These are phyloP conservation scores for Fusarium sp. DNA, from an alignment of 2,329 filamentous ascomycete species.

Conservation along the genomic window DNA sequence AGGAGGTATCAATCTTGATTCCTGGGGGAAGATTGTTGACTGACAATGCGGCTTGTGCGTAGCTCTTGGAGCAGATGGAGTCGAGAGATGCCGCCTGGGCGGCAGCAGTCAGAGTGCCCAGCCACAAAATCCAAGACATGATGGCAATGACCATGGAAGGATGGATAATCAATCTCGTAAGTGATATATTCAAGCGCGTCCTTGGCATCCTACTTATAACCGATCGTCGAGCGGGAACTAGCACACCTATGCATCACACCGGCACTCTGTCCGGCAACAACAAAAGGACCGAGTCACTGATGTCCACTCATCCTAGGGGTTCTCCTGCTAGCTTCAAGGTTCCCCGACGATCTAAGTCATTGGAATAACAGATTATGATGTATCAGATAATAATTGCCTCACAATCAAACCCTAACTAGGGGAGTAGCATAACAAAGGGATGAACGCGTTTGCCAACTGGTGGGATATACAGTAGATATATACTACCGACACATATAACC, in stretches of 20 bases:
- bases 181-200: neutral
- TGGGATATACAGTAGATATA: neutral
- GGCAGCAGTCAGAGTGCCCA: neutral
- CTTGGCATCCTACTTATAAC: neutral
- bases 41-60: neutral
- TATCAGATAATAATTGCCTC: neutral
- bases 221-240: neutral
- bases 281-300: neutral
- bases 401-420: neutral
- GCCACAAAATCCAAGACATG: neutral
- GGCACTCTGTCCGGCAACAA: neutral
- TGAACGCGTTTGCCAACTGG: neutral
- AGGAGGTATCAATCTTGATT: neutral
- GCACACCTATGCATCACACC: neutral
- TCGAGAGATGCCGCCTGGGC: neutral
- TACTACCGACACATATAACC: neutral
- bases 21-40: neutral
- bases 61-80: slow-evolving; percentile 7
- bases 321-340: neutral
- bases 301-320: neutral
- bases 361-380: neutral
- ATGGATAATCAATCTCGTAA: neutral
- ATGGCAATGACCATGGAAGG: neutral
- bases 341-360: neutral
- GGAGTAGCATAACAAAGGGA: neutral